These are phyloP conservation scores for Epichloe gansuensis DNA, from an alignment of 2,329 filamentous ascomycete species.

Conservation along the genomic window DNA sequence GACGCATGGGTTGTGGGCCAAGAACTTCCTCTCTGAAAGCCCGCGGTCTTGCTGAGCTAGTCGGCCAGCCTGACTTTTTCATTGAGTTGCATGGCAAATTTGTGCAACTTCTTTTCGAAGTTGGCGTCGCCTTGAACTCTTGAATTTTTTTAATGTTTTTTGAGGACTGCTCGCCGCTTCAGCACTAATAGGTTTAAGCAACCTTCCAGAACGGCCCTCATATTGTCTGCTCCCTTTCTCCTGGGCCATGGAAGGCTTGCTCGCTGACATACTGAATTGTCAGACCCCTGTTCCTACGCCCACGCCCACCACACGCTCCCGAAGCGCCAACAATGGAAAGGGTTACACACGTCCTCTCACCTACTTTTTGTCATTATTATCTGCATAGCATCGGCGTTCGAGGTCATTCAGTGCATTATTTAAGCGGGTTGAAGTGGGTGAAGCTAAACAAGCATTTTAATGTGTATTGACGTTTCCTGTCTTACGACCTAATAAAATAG, in stretches of 20 bases:
- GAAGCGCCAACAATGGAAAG: background rate
- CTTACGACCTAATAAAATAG: background rate
- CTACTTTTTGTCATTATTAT: background rate
- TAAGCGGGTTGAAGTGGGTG: background rate
- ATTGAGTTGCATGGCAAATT: slow-evolving; percentile 53
- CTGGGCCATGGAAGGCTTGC: no score
- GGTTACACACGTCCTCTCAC: background rate
- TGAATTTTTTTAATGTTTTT: slow-evolving; percentile 13
- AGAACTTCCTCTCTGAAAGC: slow-evolving; percentile 43
- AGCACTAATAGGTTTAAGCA: no score
- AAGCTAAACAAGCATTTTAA: background rate
- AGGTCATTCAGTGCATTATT: background rate
- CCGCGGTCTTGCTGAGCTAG: slow-evolving; percentile 50
- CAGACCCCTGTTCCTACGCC: no score
- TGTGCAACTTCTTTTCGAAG: slow-evolving; percentile 47
- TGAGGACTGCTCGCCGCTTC: background rate
- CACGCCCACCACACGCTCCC: no score
- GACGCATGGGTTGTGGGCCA: slow-evolving; percentile 44
- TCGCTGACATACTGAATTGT: no score
- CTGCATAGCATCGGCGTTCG: slow-evolving; percentile 6
- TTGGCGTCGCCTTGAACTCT: slow-evolving; percentile 40
- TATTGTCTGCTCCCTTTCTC: no score
- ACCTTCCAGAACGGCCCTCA: no score
- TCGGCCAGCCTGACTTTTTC: slow-evolving; percentile 55
- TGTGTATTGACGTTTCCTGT: background rate